These are phyloP conservation scores for Lasiodiplodia hormozganensis DNA, from an alignment of 2,329 filamentous ascomycete genomes.

Conservation along the genomic window DNA sequence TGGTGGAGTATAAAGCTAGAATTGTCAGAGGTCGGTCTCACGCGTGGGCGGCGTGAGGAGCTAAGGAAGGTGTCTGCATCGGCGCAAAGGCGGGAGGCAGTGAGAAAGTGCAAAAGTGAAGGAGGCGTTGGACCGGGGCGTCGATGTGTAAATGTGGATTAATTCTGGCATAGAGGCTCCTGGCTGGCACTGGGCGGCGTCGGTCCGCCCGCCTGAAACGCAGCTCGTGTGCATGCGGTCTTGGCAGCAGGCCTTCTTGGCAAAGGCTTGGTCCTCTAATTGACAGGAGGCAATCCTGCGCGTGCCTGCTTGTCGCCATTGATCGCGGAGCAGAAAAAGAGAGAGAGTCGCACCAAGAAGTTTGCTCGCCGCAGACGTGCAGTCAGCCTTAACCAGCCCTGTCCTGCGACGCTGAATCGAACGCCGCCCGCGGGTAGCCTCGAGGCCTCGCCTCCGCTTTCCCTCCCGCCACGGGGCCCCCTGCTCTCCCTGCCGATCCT, in stretches of 20 bases:
- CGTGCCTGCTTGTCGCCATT: neutral
- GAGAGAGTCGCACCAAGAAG: neutral
- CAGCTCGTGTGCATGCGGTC: no score
- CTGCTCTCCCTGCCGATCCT: slow-evolving; percentile 25
- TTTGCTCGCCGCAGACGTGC: neutral
- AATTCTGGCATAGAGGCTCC: neutral
- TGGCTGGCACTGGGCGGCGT: neutral
- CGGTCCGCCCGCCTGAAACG: no score
- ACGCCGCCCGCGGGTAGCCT: neutral
- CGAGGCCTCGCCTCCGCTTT: slow-evolving; percentile 4
- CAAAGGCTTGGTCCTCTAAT: slow-evolving; percentile 14
- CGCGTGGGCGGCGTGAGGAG: slow-evolving; percentile 12
- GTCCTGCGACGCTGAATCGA: slow-evolving; percentile 13
- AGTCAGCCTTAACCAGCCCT: slow-evolving; percentile 1
- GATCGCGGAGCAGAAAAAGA: neutral
- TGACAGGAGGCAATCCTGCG: neutral
- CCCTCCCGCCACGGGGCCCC: slow-evolving; percentile 11
- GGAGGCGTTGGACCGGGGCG: neutral
- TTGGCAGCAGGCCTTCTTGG: slow-evolving; percentile 15
- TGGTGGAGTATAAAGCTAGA: neutral
- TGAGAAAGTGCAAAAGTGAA: neutral
- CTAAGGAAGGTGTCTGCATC: slow-evolving; percentile 9
- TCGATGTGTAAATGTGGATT: slow-evolving; percentile 20
- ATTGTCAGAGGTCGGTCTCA: neutral
- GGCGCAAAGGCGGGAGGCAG: neutral